Evolutionary conservation across 208 protist species (phyloP).

Genomic region (Trypanosoma avium): DNA sequence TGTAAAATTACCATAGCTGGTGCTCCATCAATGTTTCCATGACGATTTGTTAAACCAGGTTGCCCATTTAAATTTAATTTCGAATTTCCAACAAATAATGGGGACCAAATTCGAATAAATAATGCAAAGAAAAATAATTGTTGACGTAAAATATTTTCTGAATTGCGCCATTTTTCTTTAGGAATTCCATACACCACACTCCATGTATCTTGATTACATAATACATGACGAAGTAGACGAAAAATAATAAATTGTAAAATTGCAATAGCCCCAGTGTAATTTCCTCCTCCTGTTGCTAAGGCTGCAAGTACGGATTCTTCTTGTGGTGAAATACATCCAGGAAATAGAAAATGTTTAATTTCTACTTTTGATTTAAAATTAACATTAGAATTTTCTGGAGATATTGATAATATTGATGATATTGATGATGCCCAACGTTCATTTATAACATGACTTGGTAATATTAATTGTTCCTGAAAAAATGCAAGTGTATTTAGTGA

Average conservation of each 20-base stretch:
- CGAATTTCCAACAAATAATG: conserved; percentile 61
- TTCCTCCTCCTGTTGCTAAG: conserved; percentile 67
- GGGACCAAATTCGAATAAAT: conserved; percentile 72
- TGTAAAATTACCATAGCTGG: conserved; percentile 61
- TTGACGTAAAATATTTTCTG: conserved; percentile 63
- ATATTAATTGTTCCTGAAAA: conserved; percentile 79
- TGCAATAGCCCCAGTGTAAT: conserved; percentile 69
- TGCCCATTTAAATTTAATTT: neutral
- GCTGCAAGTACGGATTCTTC: conserved; percentile 59
- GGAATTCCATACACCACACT: conserved; percentile 54
- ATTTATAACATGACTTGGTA: conserved; percentile 71
- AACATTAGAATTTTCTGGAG: neutral
- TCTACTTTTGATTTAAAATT: too few relatives aligned
- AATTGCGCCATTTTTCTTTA: conserved; percentile 38
- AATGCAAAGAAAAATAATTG: conserved; percentile 85
- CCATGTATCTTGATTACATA: conserved; percentile 70
- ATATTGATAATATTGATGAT: conserved; percentile 3
- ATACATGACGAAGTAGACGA: conserved; percentile 68
- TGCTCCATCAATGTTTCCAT: conserved; percentile 36
- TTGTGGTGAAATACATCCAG: conserved; percentile 63
- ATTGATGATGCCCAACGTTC: conserved; percentile 25
- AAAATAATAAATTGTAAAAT: conserved; percentile 78
- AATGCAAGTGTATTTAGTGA: conserved; percentile 70
- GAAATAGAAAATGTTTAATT: conserved; percentile 29
- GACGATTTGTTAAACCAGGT: neutral